phyloP scores from a whole-genome alignment of 768 basidiomycete species.

The Pleurotus ostreatus region DNA sequence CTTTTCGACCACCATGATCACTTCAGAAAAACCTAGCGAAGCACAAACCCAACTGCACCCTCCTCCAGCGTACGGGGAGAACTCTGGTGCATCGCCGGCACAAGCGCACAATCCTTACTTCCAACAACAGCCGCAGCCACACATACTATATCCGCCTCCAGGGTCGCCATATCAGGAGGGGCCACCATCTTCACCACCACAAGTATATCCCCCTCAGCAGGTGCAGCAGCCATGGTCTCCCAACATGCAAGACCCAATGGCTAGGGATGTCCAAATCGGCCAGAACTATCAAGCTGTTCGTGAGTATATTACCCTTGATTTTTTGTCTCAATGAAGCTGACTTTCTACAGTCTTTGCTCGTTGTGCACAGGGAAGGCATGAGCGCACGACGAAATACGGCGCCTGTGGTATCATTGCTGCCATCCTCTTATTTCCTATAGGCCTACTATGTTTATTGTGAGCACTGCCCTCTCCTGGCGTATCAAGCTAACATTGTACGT shows the following conservation, averaged over 20 bases:
- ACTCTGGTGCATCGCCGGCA: neutral
- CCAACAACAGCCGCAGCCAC: neutral
- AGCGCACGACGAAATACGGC: conserved; percentile 19
- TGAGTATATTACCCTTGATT: conserved; percentile 11
- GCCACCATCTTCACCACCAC: neutral
- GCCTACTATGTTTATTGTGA: conserved; percentile 25
- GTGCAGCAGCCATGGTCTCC: neutral
- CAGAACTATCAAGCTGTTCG: conserved; percentile 21
- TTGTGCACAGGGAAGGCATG: conserved; percentile 23
- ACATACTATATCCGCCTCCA: neutral
- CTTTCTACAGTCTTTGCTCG: conserved; percentile 17
- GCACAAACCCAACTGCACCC: neutral
- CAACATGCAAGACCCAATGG: neutral
- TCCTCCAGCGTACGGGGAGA: neutral
- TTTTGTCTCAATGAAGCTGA: conserved; percentile 6
- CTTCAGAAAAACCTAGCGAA: neutral
- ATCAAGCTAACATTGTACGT: neutral
- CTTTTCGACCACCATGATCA: conserved; percentile 6
- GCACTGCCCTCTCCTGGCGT: neutral
- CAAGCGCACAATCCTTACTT: neutral
- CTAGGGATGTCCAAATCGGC: conserved; percentile 12
- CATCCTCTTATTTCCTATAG: conserved; percentile 23
- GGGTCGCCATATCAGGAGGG: neutral
- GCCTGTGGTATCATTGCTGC: conserved; percentile 25
- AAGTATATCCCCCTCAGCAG: neutral